Evolutionary conservation across 371 early-diverging fungal species (phyloP).

Genomic region (Syncephalastrum sp.): DNA sequence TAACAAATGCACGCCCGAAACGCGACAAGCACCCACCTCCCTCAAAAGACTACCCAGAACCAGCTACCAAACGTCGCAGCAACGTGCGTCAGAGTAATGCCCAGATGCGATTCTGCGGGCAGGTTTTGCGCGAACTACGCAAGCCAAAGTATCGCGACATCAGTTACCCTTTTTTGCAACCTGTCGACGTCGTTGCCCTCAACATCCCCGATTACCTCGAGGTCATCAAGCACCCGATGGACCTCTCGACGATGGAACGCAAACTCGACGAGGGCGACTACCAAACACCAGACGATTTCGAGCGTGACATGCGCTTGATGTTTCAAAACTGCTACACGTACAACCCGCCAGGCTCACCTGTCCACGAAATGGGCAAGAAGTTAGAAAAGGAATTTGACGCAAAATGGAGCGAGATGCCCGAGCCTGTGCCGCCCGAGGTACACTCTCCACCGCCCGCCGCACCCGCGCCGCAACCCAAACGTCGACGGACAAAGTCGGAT

Average conservation of each 20-base stretch:
- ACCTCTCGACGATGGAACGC: constrained; percentile 87
- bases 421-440: constrained; percentile 12
- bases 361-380: constrained; percentile 80
- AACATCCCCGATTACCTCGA: constrained; percentile 93
- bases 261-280: constrained; percentile 85
- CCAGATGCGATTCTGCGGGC: constrained; percentile 70
- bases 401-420: constrained; percentile 79
- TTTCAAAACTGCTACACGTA: constrained; percentile 94
- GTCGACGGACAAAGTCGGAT: constrained; percentile 9
- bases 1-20: constrained; percentile 54
- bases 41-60: constrained; percentile 52
- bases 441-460: constrained; percentile 3
- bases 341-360: constrained; percentile 88
- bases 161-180: constrained; percentile 80
- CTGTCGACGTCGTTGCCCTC: constrained; percentile 92
- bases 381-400: constrained; percentile 83
- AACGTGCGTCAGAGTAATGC: constrained; percentile 57
- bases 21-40: constrained; percentile 74
- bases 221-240: constrained; percentile 98
- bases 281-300: constrained; percentile 71
- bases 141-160: constrained; percentile 73
- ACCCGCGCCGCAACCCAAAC: constrained; percentile 10
- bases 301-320: constrained; percentile 85
- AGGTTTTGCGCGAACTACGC: constrained; percentile 74
- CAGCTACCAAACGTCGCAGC: constrained; percentile 35